Evolutionary conservation across 1,139 yeast species (phyloP), one percentile per base, ranked within the genome.

Genomic region (Candida frijolesensis): DNA sequence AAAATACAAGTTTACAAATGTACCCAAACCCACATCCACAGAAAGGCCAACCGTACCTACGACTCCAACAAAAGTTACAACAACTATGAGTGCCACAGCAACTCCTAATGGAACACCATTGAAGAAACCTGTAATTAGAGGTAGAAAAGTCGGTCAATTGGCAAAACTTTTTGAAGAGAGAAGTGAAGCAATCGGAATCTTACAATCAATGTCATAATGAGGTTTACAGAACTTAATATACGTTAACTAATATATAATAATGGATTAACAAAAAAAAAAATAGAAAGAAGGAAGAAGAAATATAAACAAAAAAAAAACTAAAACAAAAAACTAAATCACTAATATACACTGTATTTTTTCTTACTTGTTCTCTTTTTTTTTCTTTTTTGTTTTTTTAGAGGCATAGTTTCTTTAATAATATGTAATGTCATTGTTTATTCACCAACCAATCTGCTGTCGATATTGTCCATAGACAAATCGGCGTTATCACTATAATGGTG

Each of bases 91-190:
- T 14, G 35, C 15, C 12, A 32, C 40, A 19, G 15, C 27, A 1
- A 38, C 42, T 12, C 42, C 30, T 38, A 25, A n/a, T 22, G 42
- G 42, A n/a, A 35, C 34, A 18, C 27, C 39, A 15, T 22, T 39
- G 33, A 76, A 71, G 50, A 73, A 74, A 46, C 81, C 84, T 1
- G 83, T 78, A 5, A 75, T 81, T 11, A 62, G 82, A 37, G 83
- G 82, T 6, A 67, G 80, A 42, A 82, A 79, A 63, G 87, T 82
- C 2, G 76, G 82, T 18, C 80, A 79, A 59, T 69, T 82, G 52
- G 83, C 86, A 7, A 76, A 72, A 50, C 62, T 82, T 47, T 82
- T 78, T 57, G 87, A 82, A 59, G 85, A 82, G 59, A 68, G 86
- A 56, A 64, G 79, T 15, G 76, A 78, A 57, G 85, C 84, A 3